Evolutionary conservation across 164 flowering plant genomes (phyloP).

Genomic region (Chloranthus sessilifolius): DNA sequence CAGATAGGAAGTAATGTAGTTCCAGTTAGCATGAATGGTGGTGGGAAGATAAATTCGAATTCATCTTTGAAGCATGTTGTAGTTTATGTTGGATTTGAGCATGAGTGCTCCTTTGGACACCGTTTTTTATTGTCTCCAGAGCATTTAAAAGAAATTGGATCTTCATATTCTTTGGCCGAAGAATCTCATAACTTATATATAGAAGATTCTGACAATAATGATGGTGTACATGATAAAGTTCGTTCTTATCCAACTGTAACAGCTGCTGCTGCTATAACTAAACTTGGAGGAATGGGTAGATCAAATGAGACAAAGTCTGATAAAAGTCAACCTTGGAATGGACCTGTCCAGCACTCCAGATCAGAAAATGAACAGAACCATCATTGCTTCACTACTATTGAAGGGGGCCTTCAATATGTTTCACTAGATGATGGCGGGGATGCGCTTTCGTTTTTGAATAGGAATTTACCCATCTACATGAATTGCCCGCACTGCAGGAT

Average conservation of each 20-base stretch:
- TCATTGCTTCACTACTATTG: constrained; percentile 21
- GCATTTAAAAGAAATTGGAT: constrained; percentile 57
- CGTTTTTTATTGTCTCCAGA: constrained; percentile 67
- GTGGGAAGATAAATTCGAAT: constrained; percentile 26
- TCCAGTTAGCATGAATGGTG: constrained; percentile 33
- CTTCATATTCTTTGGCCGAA: constrained; percentile 37
- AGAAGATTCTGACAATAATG: constrained; percentile 30
- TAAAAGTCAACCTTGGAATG: constrained; percentile 22
- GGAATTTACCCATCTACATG: constrained; percentile 79
- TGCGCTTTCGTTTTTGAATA: constrained; percentile 59
- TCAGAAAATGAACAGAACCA: constrained; percentile 29
- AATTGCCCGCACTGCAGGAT: constrained; percentile 72
- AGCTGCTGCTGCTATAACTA: constrained; percentile 18
- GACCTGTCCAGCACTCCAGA: constrained; percentile 13
- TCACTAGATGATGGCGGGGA: constrained; percentile 48
- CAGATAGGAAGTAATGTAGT: constrained; percentile 62
- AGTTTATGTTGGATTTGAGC: constrained; percentile 83
- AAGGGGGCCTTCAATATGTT: constrained; percentile 27
- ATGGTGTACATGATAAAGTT: constrained; percentile 31
- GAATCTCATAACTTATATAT: constrained; percentile 27
- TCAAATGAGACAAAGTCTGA: constrained; percentile 28
- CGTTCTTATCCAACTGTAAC: constrained; percentile 26
- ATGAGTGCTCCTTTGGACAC: constrained; percentile 91
- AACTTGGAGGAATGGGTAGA: constrained; percentile 26
- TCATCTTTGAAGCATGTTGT: constrained; percentile 36